A percentile compares a stretch with the other conserved stretches of the same genome.
phyloP scores from a whole-genome alignment of 2,329 filamentous ascomycete genomes.

The Botrytis cinerea region DNA sequence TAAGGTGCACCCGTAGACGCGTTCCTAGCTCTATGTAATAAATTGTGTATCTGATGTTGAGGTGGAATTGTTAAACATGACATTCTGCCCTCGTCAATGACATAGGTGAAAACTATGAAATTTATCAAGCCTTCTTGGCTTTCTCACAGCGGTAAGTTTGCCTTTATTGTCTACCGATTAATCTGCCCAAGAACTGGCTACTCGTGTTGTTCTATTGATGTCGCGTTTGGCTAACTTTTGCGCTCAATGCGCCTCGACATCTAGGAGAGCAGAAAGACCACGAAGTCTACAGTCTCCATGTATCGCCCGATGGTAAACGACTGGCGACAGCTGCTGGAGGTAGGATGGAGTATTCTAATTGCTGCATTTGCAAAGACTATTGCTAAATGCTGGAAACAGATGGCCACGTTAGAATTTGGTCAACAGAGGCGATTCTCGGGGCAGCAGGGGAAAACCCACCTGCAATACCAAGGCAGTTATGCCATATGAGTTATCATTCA shows the following conservation, averaged over 20 bases:
- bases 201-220: conserved; percentile 3
- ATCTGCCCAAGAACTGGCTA: neutral
- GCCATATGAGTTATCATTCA: conserved; percentile 97
- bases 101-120: conserved; percentile 58
- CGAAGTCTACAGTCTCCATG: conserved; percentile 97
- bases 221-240: conserved; percentile 35
- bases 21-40: conserved; percentile 25
- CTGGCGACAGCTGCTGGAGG: conserved; percentile 92
- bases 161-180: neutral
- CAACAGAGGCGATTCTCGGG: conserved; percentile 87
- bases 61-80: conserved; percentile 36
- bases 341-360: conserved; percentile 46
- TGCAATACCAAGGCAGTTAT: conserved; percentile 81
- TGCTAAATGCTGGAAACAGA: conserved; percentile 53
- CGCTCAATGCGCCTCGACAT: conserved; percentile 35
- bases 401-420: conserved; percentile 97
- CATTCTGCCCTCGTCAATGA: conserved; percentile 28
- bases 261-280: conserved; percentile 94
- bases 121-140: conserved; percentile 96
- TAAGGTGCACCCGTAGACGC: conserved; percentile 20
- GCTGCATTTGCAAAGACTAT: conserved; percentile 16
- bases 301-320: conserved; percentile 89
- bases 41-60: conserved; percentile 20
- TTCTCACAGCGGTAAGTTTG: conserved; percentile 75
- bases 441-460: conserved; percentile 70